phyloP scores from a whole-genome alignment of 2,329 filamentous ascomycete species.

The Xylariaceae sp. region DNA sequence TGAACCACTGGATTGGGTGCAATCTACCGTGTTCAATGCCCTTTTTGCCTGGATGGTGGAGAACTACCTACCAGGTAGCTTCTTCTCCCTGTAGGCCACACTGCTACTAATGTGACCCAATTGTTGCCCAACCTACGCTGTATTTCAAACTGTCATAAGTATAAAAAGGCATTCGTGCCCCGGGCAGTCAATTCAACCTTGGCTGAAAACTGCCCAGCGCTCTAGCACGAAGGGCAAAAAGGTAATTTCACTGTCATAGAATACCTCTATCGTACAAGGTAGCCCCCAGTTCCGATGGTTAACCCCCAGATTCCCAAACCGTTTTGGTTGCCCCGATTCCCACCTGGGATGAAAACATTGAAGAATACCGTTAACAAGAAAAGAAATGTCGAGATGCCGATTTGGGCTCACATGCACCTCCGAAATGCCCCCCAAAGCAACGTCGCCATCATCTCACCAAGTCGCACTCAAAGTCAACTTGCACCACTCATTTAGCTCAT shows the following conservation, averaged over 20 bases:
- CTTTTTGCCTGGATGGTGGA: constrained; percentile 7
- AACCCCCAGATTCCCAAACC: constrained; percentile 21
- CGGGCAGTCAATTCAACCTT: constrained; percentile 10
- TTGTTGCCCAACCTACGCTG: constrained; percentile 32
- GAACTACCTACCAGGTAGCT: no score
- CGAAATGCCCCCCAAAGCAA: constrained; percentile 31
- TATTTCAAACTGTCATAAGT: constrained; percentile 13
- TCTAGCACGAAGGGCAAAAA: constrained; percentile 1
- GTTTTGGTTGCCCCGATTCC: constrained; percentile 30
- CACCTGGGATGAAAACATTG: constrained; percentile 26
- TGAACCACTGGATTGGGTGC: constrained; percentile 12
- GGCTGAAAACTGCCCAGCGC: not conserved
- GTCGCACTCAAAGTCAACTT: constrained; percentile 33
- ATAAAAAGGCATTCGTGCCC: constrained; percentile 27
- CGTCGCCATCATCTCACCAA: constrained; percentile 29
- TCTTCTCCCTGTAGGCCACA: constrained; percentile 5
- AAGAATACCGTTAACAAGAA: constrained; percentile 25
- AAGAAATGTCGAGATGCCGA: constrained; percentile 29
- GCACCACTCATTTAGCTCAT: constrained; percentile 45
- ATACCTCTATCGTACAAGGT: constrained; percentile 30
- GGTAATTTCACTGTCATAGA: constrained; percentile 26
- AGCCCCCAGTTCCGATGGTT: constrained; percentile 24
- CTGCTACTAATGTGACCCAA: constrained; percentile 26
- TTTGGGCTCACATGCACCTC: constrained; percentile 33
- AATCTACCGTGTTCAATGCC: not conserved